Conservation (phyloP, 23 red algal genomes). For the Cyanidioschyzon merolae region DNA sequence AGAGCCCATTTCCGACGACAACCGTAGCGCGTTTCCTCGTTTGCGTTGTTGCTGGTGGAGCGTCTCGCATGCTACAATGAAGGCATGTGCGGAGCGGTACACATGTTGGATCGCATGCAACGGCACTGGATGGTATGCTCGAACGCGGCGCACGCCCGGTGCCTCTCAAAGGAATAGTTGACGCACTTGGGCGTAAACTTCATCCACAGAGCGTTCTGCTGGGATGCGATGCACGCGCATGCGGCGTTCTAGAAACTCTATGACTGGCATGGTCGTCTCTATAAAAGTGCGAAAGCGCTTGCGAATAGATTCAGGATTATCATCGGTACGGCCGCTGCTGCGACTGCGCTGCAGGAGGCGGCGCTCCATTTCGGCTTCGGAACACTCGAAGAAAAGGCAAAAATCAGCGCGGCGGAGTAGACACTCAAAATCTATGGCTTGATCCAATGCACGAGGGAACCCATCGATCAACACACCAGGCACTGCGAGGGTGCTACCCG, state of each 20-base stretch:
- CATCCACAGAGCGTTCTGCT: slow-evolving; percentile 51
- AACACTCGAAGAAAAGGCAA: slow-evolving; percentile 96
- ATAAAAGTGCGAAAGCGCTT: slow-evolving; percentile 96
- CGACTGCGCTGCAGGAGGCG: slow-evolving; percentile 66
- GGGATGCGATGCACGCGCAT: slow-evolving; percentile 66
- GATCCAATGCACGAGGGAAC: slow-evolving; percentile 82
- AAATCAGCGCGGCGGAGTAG: slow-evolving; percentile 70
- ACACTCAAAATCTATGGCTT: slow-evolving; percentile 79
- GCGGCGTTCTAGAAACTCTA: slow-evolving; percentile 75
- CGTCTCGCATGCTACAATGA: no score
- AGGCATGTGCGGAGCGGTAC: no score
- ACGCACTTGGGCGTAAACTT: slow-evolving; percentile 31
- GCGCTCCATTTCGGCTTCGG: slow-evolving; percentile 76
- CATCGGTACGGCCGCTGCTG: slow-evolving; percentile 72
- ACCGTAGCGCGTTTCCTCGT: no score
- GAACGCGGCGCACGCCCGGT: no score
- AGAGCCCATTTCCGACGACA: background rate
- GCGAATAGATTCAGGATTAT: slow-evolving; percentile 68
- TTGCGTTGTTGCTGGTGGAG: no score
- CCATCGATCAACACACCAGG: slow-evolving; percentile 92
- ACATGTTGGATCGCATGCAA: no score
- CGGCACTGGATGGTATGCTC: no score
- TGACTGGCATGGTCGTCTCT: slow-evolving; percentile 74
- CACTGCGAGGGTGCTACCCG: slow-evolving; percentile 23
- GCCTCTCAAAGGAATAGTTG: background rate